Evolutionary conservation across 208 protist species (phyloP).

Genomic region (Crithidia bombi): DNA sequence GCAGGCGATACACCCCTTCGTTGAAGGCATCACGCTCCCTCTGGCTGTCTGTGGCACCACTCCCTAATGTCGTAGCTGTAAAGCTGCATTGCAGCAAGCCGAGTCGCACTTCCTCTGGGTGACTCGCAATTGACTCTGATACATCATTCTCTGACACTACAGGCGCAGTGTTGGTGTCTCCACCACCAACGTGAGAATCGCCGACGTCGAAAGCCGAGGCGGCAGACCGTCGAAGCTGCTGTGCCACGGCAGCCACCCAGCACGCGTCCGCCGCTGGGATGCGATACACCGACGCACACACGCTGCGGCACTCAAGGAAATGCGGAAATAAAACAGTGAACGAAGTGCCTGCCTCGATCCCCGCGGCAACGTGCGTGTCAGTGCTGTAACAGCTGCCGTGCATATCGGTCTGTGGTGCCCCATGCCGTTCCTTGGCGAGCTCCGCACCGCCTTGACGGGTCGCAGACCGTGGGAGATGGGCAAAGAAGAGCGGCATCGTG

Average conservation of each 20-base stretch:
- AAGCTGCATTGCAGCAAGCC: too few species aligned
- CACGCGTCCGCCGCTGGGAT: neutral
- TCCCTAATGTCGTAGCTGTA: too few species aligned
- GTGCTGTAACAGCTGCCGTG: neutral
- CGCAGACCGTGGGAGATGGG: neutral
- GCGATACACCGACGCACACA: neutral
- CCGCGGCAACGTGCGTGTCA: neutral
- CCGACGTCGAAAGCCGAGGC: neutral
- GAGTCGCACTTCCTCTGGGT: too few species aligned
- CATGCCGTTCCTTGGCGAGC: neutral
- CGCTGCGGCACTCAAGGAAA: constrained; percentile 4
- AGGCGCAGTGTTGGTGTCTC: too few species aligned
- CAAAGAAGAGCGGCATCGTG: constrained; percentile 6
- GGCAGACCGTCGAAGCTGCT: neutral
- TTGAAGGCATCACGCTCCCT: too few species aligned
- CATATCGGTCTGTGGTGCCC: neutral
- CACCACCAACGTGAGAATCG: neutral
- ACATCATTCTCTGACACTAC: neutral
- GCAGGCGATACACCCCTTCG: too few species aligned
- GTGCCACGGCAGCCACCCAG: neutral
- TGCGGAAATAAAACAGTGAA: neutral
- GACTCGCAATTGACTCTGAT: too few species aligned
- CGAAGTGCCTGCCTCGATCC: neutral
- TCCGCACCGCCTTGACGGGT: neutral
- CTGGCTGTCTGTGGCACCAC: too few species aligned